Evolutionary conservation across 2,329 filamentous ascomycete genomes (phyloP), one percentile per base, ranked within the genome.

Genomic region (Pseudocercospora cruenta): DNA sequence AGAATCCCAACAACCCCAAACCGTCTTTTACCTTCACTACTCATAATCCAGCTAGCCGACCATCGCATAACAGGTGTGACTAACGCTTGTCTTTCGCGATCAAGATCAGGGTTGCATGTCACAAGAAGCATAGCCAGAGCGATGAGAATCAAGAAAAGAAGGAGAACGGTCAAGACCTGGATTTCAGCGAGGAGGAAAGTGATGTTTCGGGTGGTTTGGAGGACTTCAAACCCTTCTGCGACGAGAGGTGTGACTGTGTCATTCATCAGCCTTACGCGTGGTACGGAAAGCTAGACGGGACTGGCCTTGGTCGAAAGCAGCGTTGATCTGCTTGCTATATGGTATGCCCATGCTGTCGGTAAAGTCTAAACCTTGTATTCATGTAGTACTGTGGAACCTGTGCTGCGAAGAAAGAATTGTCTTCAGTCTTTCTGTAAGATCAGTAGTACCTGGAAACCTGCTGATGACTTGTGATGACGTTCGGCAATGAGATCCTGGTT

Each of bases 241-340:
- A 85, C 83, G 4, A 86, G 80, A 0, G 84, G 83, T 0, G 82
- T 84, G 28, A 86, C 83, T 65, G 60, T 33, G n/a, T 57, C 14
- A 1, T 4, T 53, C 24, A 33, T 28, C 51, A 55, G 31, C 22
- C 19, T 55, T 43, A 3, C 12, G 12, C 6, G 31, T 9, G 4
- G 31, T 14, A 10, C 4, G 19, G 14, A 9, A 5, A 24, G 14
- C 19, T 12, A 24, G 10, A 26, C 3, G 4, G 16, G 12, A 31
- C 58, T 33, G 10, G 57, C 63, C 58, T 75, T 85, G 82, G 66
- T 83, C 80, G 73, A 85, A 84, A 43, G 83, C 83, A 2, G 80
- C 76, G 70, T 84, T 81, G 69, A 85, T 85, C 67, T 85, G 79
- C 70, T 80, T 81, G 14, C 81, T 84, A 75, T 84, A 85, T 1